These are phyloP conservation scores for Pseudogymnoascus sp. DNA, from an alignment of 2,329 filamentous ascomycete genomes.

Conservation along the genomic window DNA sequence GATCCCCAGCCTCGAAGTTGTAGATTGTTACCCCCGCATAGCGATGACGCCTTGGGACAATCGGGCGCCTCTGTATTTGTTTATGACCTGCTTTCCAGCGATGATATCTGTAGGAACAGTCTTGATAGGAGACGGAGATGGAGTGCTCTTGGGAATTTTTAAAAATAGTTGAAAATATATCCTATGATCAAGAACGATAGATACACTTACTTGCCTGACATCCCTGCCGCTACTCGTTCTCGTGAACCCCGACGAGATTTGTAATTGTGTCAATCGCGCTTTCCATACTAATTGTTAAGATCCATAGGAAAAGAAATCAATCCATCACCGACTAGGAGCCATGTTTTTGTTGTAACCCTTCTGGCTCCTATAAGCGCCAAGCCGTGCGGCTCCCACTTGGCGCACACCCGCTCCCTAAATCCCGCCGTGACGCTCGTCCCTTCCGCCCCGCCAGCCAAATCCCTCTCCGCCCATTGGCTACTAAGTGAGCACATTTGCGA, in stretches of 20 bases:
- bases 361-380: neutral
- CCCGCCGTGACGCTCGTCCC: neutral
- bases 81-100: slow-evolving; percentile 9
- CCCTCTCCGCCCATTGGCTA: neutral
- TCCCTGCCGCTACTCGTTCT: neutral
- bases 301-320: neutral
- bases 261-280: neutral
- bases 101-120: slow-evolving; percentile 11
- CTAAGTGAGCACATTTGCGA: slow-evolving; percentile 10
- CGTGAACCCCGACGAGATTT: neutral
- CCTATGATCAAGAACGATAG: neutral
- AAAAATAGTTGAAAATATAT: slow-evolving; percentile 7
- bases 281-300: neutral
- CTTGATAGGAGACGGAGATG: neutral
- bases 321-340: neutral
- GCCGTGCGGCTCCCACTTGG: neutral
- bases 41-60: neutral
- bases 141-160: neutral
- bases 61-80: slow-evolving; percentile 6
- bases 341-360: neutral
- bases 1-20: slow-evolving; percentile 27
- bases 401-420: neutral
- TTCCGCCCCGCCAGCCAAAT: neutral
- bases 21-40: slow-evolving; percentile 12
- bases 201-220: neutral